These are phyloP conservation scores for Domatiomyces catenatus DNA, from an alignment of 2,329 filamentous ascomycete genomes.

Conservation along the genomic window DNA sequence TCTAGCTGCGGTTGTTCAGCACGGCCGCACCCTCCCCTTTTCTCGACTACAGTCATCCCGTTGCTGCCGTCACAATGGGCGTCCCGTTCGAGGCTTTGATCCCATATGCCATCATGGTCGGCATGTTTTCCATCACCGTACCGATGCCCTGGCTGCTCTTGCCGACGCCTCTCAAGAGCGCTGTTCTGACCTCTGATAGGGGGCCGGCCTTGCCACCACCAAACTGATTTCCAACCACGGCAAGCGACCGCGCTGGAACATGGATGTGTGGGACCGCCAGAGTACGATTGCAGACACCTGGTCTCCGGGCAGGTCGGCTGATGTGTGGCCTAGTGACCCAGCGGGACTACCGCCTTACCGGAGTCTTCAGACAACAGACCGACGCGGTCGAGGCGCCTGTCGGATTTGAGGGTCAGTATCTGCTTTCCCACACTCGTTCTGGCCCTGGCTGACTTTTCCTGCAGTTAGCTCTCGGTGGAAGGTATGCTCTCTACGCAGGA, in stretches of 20 bases:
- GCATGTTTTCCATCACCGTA: slow-evolving; percentile 28
- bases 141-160: slow-evolving; percentile 18
- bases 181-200: slow-evolving; percentile 17
- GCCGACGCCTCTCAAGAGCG: slow-evolving; percentile 5
- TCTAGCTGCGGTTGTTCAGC: neutral
- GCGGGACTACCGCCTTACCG: slow-evolving; percentile 47
- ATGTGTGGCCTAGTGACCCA: slow-evolving; percentile 44
- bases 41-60: neutral
- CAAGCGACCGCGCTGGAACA: slow-evolving; percentile 44
- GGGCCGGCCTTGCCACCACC: slow-evolving; percentile 41
- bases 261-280: slow-evolving; percentile 52
- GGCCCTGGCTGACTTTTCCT: slow-evolving; percentile 7
- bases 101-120: slow-evolving; percentile 48
- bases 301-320: slow-evolving; percentile 1
- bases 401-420: slow-evolving; percentile 38
- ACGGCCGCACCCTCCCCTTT: neutral
- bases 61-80: slow-evolving; percentile 36
- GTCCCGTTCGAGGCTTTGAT: slow-evolving; percentile 52
- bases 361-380: slow-evolving; percentile 45
- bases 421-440: neutral
- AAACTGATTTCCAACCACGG: slow-evolving; percentile 47
- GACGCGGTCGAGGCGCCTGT: slow-evolving; percentile 42
- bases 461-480: slow-evolving; percentile 50
- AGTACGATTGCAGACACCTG: slow-evolving; percentile 29
- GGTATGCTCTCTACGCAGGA: slow-evolving; percentile 26